A percentile compares a stretch with the other conserved stretches of the same genome.
Evolutionary conservation across 2,329 filamentous ascomycete genomes (phyloP).

Genomic region (Cladosporium cucumerinum): DNA sequence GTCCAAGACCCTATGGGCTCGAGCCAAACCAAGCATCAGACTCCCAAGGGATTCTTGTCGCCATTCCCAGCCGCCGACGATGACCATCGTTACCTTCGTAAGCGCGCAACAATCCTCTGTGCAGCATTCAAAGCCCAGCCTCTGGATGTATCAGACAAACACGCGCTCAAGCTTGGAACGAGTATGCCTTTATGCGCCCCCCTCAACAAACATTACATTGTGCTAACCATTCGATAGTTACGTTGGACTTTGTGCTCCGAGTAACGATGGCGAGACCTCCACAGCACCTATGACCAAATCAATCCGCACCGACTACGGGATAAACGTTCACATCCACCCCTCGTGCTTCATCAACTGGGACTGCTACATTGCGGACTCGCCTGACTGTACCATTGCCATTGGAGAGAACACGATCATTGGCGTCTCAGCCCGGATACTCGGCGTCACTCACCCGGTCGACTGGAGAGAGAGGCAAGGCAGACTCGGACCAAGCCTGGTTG

Average conservation of each 20-base stretch:
- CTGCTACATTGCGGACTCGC: slow-evolving; percentile 16
- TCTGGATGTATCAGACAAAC: background rate
- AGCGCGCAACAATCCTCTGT: slow-evolving; percentile 7
- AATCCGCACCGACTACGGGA: slow-evolving; percentile 21
- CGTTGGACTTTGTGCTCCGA: background rate
- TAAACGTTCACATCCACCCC: slow-evolving; percentile 17
- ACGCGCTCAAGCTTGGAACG: slow-evolving; percentile 18
- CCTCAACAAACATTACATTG: background rate
- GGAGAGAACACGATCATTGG: slow-evolving; percentile 17
- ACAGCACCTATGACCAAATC: slow-evolving; percentile 16
- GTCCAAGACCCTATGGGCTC: background rate
- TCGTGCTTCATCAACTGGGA: slow-evolving; percentile 19
- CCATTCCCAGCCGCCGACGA: slow-evolving; percentile 14
- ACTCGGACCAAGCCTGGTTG: slow-evolving; percentile 7
- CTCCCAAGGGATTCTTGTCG: background rate
- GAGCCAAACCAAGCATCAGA: background rate
- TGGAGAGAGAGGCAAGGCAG: slow-evolving; percentile 18
- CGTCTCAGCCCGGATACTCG: slow-evolving; percentile 13
- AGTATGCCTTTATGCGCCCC: background rate
- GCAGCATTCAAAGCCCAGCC: slow-evolving; percentile 17
- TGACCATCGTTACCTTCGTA: slow-evolving; percentile 15
- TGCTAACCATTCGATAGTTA: background rate
- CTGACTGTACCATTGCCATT: slow-evolving; percentile 12
- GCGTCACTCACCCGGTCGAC: slow-evolving; percentile 17
- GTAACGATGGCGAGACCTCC: background rate